phyloP scores from a whole-genome alignment of 495 filamentous ascomycete genomes.

The Oleoguttula mirabilis region DNA sequence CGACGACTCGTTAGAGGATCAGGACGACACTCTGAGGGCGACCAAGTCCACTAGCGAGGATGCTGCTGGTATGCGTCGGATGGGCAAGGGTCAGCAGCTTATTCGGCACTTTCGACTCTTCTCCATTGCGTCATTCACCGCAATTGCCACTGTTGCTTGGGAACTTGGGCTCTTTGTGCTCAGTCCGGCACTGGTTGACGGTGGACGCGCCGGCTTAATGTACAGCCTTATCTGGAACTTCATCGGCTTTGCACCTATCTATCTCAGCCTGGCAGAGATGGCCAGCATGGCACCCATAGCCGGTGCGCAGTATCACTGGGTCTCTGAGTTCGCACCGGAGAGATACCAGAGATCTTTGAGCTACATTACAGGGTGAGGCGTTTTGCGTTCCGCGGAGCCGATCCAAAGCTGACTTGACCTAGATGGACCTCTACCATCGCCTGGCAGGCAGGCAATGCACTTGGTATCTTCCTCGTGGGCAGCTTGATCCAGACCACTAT shows the following conservation, averaged over 20 bases:
- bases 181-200: constrained; percentile 4
- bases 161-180: constrained; percentile 10
- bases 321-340: constrained; percentile 12
- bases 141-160: constrained; percentile 4
- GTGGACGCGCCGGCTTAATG: constrained; percentile 4
- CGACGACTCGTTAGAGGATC: no score
- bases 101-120: constrained; percentile 3
- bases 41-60: no score
- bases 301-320: constrained; percentile 4
- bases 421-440: constrained; percentile 4
- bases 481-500: constrained; percentile 32
- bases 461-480: constrained; percentile 2
- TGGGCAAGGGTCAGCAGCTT: constrained; percentile 13
- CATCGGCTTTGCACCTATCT: constrained; percentile 4
- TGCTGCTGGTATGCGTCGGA: not conserved
- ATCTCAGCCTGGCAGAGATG: constrained; percentile 9
- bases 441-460: constrained; percentile 8
- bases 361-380: constrained; percentile 18
- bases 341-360: constrained; percentile 10
- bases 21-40: no score
- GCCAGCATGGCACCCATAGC: constrained; percentile 13
- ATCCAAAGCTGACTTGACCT: no score
- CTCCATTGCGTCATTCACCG: constrained; percentile 4
- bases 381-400: no score
- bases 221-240: constrained; percentile 3